Conservation (phyloP, 495 filamentous ascomycete species). For the Copromyces sp. region DNA sequence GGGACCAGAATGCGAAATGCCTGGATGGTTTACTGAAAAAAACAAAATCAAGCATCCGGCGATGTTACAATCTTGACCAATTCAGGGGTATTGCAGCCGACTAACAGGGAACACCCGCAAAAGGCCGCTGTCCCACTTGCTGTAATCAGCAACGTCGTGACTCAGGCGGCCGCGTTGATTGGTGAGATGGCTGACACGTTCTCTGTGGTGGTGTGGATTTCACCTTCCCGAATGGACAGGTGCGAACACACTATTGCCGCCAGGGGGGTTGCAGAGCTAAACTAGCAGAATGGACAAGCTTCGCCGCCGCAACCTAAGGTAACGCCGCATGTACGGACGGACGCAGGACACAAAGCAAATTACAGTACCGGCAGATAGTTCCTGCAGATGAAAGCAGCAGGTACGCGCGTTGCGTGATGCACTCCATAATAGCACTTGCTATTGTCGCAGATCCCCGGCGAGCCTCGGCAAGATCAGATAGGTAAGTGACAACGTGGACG, state of each 20-base stretch:
- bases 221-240: conserved; percentile 14
- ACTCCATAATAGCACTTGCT: too few species aligned
- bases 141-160: neutral
- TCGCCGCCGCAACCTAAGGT: neutral
- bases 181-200: conserved; percentile 6
- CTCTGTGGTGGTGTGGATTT: neutral
- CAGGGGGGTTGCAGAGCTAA: neutral
- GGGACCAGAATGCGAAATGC: neutral
- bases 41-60: neutral
- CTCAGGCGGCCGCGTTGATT: neutral
- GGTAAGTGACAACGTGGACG: neutral
- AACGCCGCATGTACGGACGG: neutral
- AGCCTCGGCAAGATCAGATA: neutral
- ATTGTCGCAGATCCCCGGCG: too few species aligned
- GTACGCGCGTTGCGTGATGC: neutral
- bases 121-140: neutral
- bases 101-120: neutral
- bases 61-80: conserved; percentile 2
- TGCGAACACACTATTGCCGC: neutral
- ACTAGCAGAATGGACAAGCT: neutral
- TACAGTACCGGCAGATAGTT: neutral
- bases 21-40: neutral
- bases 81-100: neutral
- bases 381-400: neutral
- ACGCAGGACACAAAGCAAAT: neutral